These are phyloP conservation scores for Trichoderma koningiopsis DNA, from an alignment of 2,329 filamentous ascomycete species.

Conservation along the genomic window DNA sequence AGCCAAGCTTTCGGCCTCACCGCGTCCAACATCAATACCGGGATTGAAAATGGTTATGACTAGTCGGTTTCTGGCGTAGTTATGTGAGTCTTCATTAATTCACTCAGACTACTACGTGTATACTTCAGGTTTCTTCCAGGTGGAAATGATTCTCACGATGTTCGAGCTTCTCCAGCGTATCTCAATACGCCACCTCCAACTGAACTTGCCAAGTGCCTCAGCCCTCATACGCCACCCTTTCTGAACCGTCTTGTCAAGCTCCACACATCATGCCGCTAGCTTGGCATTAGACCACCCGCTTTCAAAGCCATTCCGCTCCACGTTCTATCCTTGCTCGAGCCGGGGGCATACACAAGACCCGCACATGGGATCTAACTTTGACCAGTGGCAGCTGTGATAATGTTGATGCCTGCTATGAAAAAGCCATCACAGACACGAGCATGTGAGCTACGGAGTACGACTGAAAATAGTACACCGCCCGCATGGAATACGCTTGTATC, in stretches of 20 bases:
- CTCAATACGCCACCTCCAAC: conserved; percentile 1
- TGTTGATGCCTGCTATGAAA: conserved; percentile 20
- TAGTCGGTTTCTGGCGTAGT: background rate
- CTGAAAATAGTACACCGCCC: background rate
- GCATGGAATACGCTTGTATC: background rate
- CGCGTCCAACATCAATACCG: background rate
- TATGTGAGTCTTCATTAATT: background rate
- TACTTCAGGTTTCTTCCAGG: too few species aligned
- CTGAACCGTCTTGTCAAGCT: conserved; percentile 2
- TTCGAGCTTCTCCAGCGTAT: background rate
- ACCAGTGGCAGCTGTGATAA: conserved; percentile 23
- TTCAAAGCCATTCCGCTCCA: conserved; percentile 8
- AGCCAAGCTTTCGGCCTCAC: background rate
- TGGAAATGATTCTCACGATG: background rate
- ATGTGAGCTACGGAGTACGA: background rate
- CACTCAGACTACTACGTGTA: too few species aligned
- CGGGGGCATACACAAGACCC: conserved; percentile 11
- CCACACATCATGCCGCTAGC: conserved; percentile 16
- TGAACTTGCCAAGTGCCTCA: background rate
- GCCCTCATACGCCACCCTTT: background rate
- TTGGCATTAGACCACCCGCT: conserved; percentile 7
- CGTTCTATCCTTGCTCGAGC: conserved; percentile 15
- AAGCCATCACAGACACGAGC: background rate
- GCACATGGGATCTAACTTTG: background rate
- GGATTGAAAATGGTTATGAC: background rate